Evolutionary conservation across 768 basidiomycete genomes (phyloP), one percentile per base, ranked within the genome.

Genomic region (Boletus reticuloceps): DNA sequence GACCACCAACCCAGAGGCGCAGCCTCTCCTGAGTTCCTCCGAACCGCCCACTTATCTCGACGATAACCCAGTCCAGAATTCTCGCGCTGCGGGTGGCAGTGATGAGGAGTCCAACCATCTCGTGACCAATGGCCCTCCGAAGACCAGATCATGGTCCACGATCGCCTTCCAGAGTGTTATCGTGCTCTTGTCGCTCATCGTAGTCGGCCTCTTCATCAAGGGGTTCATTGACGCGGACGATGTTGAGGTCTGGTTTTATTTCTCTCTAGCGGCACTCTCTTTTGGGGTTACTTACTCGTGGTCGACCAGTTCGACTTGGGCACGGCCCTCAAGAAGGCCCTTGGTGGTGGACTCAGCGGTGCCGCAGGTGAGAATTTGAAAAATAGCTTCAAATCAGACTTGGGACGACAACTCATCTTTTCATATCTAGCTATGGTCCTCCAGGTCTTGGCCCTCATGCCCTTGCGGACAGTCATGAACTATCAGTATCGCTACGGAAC

Each of bases 381-480:
- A 41, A 5, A 17, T 42, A 25, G 10, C 14, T 17, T 39, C 16
- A 16, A 14, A 20, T 29, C 31, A 9, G 25, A 31, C n/a, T n/a
- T 32, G 36, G 19, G 41, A 38, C 16, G 17, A 14, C 11, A 4
- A 14, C 51, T 64, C 44, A 65, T 40, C 11, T 43, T 32, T 17
- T 57, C 59, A 4, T 51, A 22, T 53, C 19, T 64, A 82, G 95
- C 95, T 0, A 98, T 98, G 96, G 82, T 98, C 5, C 76, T 98
- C 6, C 96, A 98, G 68, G 96, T 98, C 17, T 69, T 97, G 48
- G 83, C 86, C 1, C 80, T 96, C 55, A 97, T 97, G 94, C 94
- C 93, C 6, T 72, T 96, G n/a, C 83, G 93, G n/a, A 97, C 95
- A 3, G 80, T 94, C 52, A 98, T 98, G 96, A 98, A 98, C 77